Conservation (phyloP, 2,329 filamentous ascomycete species). For the Pseudofabraea citricarpa region DNA sequence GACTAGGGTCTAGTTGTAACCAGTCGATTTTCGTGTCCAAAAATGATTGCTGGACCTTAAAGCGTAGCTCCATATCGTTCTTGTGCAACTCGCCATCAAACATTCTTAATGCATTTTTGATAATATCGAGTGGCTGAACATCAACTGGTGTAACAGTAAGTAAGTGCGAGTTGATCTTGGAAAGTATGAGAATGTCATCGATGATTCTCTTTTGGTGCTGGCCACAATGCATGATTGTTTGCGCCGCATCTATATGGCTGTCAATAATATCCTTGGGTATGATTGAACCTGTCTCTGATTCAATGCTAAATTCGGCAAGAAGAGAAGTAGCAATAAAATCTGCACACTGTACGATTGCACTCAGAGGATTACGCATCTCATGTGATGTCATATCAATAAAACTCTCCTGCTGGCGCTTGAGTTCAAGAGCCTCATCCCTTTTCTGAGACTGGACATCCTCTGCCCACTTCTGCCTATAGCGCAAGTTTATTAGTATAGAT, state of each 20-base stretch:
- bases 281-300: conserved; percentile 23
- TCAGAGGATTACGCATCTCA: conserved; percentile 70
- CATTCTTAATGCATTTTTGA: conserved; percentile 68
- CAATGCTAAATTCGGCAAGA: conserved; percentile 30
- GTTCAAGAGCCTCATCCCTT: conserved; percentile 48
- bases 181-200: conserved; percentile 70
- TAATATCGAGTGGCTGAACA: conserved; percentile 60
- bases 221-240: conserved; percentile 73
- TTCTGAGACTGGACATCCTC: conserved; percentile 34
- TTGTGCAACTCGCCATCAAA: conserved; percentile 71
- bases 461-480: conserved; percentile 15
- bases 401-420: conserved; percentile 68
- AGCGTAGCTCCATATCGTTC: conserved; percentile 61
- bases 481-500: background rate
- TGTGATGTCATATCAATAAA: conserved; percentile 74
- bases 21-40: conserved; percentile 54
- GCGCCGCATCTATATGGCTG: conserved; percentile 65
- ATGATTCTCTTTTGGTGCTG: conserved; percentile 77
- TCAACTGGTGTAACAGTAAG: conserved; percentile 67
- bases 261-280: conserved; percentile 40
- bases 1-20: conserved; percentile 66
- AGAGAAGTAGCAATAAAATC: conserved; percentile 60
- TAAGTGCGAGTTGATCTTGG: conserved; percentile 72
- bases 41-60: conserved; percentile 60
- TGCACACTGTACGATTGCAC: conserved; percentile 68